These are phyloP conservation scores for Pythium aquatile DNA, from an alignment of 352 stramenopile species.

Conservation along the genomic window DNA sequence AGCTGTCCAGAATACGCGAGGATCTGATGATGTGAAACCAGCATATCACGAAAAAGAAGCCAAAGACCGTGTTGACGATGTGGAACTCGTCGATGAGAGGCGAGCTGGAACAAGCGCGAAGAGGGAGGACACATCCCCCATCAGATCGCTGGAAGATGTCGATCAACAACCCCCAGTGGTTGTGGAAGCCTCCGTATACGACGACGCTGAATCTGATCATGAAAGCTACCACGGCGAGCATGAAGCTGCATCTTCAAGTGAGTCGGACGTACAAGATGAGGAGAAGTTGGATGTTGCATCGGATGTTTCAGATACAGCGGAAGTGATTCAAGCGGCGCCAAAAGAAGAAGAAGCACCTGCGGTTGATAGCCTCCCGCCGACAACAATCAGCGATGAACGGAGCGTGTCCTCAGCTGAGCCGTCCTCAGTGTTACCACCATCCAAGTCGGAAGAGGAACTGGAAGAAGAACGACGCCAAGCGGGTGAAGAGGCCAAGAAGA, in stretches of 20 bases:
- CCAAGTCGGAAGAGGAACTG: constrained; percentile 33
- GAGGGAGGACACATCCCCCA: background rate
- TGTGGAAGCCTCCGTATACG: background rate
- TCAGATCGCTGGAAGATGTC: background rate
- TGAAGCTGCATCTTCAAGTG: background rate
- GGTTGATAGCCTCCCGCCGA: no score
- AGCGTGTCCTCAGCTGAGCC: background rate
- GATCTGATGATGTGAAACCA: background rate
- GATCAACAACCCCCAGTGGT: background rate
- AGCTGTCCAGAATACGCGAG: background rate
- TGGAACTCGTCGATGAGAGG: background rate
- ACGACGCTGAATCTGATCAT: background rate
- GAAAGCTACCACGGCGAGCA: constrained; percentile 12
- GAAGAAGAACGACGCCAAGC: constrained; percentile 35
- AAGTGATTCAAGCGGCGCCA: background rate
- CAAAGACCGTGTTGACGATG: background rate
- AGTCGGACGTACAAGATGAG: background rate
- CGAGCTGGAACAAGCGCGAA: background rate
- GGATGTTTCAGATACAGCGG: background rate
- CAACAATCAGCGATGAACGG: background rate
- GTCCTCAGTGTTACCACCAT: background rate
- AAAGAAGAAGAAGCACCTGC: background rate
- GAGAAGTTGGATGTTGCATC: background rate
- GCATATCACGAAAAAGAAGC: background rate
- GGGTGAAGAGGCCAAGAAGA: constrained; percentile 52